phyloP scores from a whole-genome alignment of 2,329 filamentous ascomycete genomes.

The Penicillium thymicola region DNA sequence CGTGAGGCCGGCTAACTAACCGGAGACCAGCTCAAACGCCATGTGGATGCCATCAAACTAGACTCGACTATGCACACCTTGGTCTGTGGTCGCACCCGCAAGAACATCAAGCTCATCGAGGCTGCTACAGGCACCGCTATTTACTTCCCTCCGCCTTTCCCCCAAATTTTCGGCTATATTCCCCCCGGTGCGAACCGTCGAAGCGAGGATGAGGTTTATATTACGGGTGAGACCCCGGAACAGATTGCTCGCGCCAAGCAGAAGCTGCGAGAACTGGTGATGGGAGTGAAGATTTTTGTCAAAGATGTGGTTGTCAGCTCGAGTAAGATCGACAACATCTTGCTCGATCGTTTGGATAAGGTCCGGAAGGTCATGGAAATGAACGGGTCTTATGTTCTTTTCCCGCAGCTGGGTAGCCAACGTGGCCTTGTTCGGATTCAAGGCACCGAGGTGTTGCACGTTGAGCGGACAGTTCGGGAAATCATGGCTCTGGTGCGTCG shows the following conservation, averaged over 20 bases:
- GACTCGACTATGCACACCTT: conserved; percentile 87
- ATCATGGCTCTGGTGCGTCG: conserved; percentile 82
- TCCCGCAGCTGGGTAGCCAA: conserved; percentile 82
- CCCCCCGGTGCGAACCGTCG: conserved; percentile 77
- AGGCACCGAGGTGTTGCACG: conserved; percentile 86
- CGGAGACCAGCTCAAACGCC: conserved; percentile 48
- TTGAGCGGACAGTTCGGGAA: conserved; percentile 91
- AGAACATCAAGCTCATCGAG: conserved; percentile 98
- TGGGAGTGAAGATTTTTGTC: conserved; percentile 76
- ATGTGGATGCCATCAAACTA: conserved; percentile 74
- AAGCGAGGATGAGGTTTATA: conserved; percentile 87
- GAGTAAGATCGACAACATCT: conserved; percentile 90
- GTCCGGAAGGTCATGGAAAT: conserved; percentile 96
- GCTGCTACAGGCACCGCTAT: conserved; percentile 94
- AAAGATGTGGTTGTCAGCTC: conserved; percentile 89
- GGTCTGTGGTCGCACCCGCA: conserved; percentile 86
- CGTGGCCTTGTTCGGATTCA: conserved; percentile 84
- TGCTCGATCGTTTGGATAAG: conserved; percentile 89
- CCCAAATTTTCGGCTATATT: conserved; percentile 84
- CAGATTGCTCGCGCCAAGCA: conserved; percentile 85
- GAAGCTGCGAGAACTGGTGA: conserved; percentile 81
- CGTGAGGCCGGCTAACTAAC: conserved; percentile 19
- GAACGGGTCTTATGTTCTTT: conserved; percentile 91
- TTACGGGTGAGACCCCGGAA: conserved; percentile 83
- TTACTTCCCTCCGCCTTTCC: conserved; percentile 95